Evolutionary conservation across 2,329 filamentous ascomycete species (phyloP), one percentile per base, ranked within the genome.

Genomic region (Alternaria consortialis): DNA sequence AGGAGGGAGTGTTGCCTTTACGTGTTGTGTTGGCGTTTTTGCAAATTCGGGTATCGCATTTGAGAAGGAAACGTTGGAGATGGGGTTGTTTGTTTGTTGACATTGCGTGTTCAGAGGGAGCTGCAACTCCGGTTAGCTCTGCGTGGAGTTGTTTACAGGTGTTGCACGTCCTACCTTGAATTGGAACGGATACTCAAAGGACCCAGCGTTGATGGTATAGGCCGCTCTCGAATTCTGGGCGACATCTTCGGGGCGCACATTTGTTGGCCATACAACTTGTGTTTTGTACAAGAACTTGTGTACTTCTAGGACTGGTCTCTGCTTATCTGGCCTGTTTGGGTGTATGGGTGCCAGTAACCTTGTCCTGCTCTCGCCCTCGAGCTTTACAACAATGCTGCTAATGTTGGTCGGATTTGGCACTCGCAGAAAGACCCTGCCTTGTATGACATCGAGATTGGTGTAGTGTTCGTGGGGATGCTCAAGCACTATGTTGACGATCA

Each of bases 1-100:
- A 0, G 95, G 95, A 5, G 95, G 95, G 11, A 99, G 84, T 0
- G 94, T 97, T 69, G 89, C 88, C 74, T 91, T 95, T 65, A 95
- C 88, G 81, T 99, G 95, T 47, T 81, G 82, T 43, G 80, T 78
- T 2, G 83, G 79, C 5, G 81, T 77, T 64, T 77, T 80, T 20
- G 82, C 81, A 32, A 85, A 73, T 43, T 84, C 81, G 52, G 83
- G 73, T 23, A 74, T 70, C 32, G 81, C 72, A 31, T 81, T 79
- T 9, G 79, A 75, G 60, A 83, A 78, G 52, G 79, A 80, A 52
- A 84, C 75, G 39, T 78, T 80, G 5, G 81, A 78, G 42, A 79
- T 73, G 48, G 81, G 70, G 58, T 74, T 79, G 23, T 72, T 74
- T 3, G 68, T 55, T 52, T 72, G 71, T 53, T 74, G 72, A 77